Base-by-base conservation (phyloP, 2,329 filamentous ascomycete species). In the Botrytis byssoidea region DNA sequence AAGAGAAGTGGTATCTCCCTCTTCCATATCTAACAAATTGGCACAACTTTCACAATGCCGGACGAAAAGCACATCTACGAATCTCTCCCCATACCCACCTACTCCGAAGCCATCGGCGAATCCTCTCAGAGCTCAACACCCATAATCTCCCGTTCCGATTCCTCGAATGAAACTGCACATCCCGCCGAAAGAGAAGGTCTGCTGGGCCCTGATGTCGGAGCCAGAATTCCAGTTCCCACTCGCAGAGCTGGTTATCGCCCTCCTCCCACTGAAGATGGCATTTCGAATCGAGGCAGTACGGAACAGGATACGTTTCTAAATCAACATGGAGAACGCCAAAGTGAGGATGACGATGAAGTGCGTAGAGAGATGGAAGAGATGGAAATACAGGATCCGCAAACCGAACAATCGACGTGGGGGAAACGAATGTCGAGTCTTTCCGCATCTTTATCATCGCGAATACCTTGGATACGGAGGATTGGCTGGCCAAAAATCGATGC, bases 341-440 rank as follows among this genome's bases (percentile, higher is more conserved):
- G 65, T 67, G 81, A 82, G 46, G 87, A 92, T 77, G 85, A 85
- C 68, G 89, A 88, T 46, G 89, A 90, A 76, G 87, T 96, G 78
- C 90, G 93, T 76, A 88, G 92, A 77, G 93, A 96, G 83, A 91
- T 98, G 85, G 90, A 97, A 80, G 92, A 98, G 87, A 90, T 97
- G 87, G 94, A 97, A 78, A 89, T 97, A 60, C 88, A 94, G 79
- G 94, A 97, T 77, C 89, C 90, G 42, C 78, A 86, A 83, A 81
- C 77, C 87, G 51, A 72, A 64, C 78, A 79, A 69, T 79, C 77
- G 7, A 63, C 77, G 10, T 82, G 81, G 80, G 80, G 79, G 65
- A 83, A 83, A 75, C 79, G 82, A 14, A 81, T 83, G 74, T 80
- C 78, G 2, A 81, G 77, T 46, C 76, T 83, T n/a, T 78, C 77